Base-by-base conservation (phyloP, 1,284 basidiomycete genomes). In the Boletellus deceptivus region DNA sequence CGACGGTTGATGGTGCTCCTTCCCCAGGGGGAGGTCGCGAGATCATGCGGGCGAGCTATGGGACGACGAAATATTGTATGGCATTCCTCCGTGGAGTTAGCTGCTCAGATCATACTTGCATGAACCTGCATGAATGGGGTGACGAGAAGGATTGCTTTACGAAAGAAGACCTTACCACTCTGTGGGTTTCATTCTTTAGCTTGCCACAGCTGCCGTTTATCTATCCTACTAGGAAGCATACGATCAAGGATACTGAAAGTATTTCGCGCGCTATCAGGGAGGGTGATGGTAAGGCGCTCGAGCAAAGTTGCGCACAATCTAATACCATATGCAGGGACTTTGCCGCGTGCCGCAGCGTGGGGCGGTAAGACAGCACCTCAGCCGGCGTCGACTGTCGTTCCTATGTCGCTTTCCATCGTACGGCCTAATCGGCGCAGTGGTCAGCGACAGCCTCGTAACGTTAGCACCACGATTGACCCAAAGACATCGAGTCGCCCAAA, bases 1-100 rank as follows among this genome's bases (percentile, higher is more conserved):
- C 87, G 14, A 92, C 93, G 13, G 88, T 99, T 29, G 97, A 99
- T 71, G 95, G 96, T 4, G 86, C 91, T 34, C 76, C 86, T 13
- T 88, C 91, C 11, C 91, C 93, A 16, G 86, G 93, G 50, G 80
- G 91, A 55, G 79, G 86, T 59, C 73, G 84, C 59, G 79, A 93
- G 57, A 77, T 91, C 37, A 87, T 99, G 79, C 83, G 92, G 54
- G 96, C 95, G 11, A 96, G 92, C 65, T 89, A 94, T 70, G 97
- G 97, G 20, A 98, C 95, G 20, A 97, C 96, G 33, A 94, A 98
- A 70, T 99, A 99, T 68, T 99, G 97, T 72, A 95, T 98, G 78
- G 79, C 88, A 10, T 99, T 98, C 69, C 78, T 99, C 58, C 90
- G 95, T 44, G 88, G 92, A 20, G 79, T 84, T 42, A 83, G 82